Percentiles rank a stretch among this genome's conserved stretches.
Evolutionary conservation across 352 stramenopile species (phyloP).

Genomic region (Stramenopiles sp.): DNA sequence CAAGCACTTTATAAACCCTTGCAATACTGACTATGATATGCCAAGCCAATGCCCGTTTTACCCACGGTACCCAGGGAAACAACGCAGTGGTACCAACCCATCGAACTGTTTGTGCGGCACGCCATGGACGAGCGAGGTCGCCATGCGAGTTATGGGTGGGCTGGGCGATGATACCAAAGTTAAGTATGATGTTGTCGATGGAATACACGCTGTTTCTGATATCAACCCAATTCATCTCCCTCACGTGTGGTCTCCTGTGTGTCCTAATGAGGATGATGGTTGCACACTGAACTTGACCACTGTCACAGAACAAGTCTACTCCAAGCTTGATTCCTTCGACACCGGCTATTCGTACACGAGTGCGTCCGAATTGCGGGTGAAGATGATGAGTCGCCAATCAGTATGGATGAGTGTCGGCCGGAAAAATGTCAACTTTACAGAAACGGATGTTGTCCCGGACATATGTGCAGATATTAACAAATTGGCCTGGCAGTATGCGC

Average conservation of each 20-base stretch:
- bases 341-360: slow-evolving; percentile 22
- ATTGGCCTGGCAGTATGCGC: slow-evolving; percentile 6
- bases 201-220: not conserved
- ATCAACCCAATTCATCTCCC: not conserved
- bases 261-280: not conserved
- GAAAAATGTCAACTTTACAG: slow-evolving; percentile 15
- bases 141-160: slow-evolving; percentile 14
- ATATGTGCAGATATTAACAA: slow-evolving; percentile 19
- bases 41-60: not conserved
- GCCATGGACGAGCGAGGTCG: slow-evolving; percentile 4
- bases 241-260: not conserved
- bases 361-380: slow-evolving; percentile 20
- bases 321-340: slow-evolving; percentile 21
- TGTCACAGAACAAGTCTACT: slow-evolving; percentile 21
- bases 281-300: slow-evolving; percentile 22
- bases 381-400: slow-evolving; percentile 23
- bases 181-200: not conserved
- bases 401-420: slow-evolving; percentile 16
- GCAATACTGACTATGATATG: not conserved
- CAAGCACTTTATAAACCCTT: slow-evolving; percentile 17
- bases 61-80: not conserved
- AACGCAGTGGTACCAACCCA: not conserved
- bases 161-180: not conserved
- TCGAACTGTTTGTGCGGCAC: not conserved
- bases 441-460: slow-evolving; percentile 15